Base-by-base conservation (phyloP, 1,139 yeast species). In the Hansenula sp. region DNA sequence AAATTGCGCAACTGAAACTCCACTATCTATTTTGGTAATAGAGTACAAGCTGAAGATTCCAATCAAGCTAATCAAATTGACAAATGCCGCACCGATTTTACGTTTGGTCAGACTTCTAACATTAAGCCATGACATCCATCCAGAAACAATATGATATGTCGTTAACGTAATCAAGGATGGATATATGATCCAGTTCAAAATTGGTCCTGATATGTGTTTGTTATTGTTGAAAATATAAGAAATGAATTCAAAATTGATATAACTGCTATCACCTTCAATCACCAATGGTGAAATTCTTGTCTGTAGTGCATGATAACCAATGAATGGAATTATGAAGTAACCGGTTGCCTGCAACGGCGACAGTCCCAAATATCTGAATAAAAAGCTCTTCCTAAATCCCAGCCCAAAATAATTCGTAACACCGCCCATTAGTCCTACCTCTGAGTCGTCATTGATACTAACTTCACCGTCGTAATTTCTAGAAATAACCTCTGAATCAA, bases 211-310 rank as follows among this genome's bases (percentile, higher is more conserved):
- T n/a, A 45, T 19, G n/a, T 58, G 57, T 25, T 46, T 45, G 13
- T 40, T 36, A 5, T 38, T 38, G 42, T 60, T 54, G 33, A 77
- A 59, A 11, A 73, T 66, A 56, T 72, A 75, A 3, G 79, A 56
- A 12, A 84, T 68, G 55, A 72, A 85, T 18, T 76, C 75, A 40
- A 86, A 63, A 32, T 70, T 72, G 27, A 86, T 62, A 46, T 78
- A 65, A 0, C 84, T 72, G 9, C 84, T 75, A 59, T 84, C 94
- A 1, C 89, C 93, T 47, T 83, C 85, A 1, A 77, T 67, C 3
- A 54, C 19, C 21, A 66, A 44, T 0, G 94, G 91, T 0, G 68
- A 66, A 13, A 70, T 45, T 40, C 90, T 64, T 50, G 76, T 71
- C 40, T 74, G 71, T 17, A 63, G 51, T 17, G 68, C 65, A 55